Percentiles rank a stretch among this genome's conserved stretches.
These are phyloP conservation scores for Colletotrichum sp. DNA, from an alignment of 2,329 filamentous ascomycete genomes.

Conservation along the genomic window DNA sequence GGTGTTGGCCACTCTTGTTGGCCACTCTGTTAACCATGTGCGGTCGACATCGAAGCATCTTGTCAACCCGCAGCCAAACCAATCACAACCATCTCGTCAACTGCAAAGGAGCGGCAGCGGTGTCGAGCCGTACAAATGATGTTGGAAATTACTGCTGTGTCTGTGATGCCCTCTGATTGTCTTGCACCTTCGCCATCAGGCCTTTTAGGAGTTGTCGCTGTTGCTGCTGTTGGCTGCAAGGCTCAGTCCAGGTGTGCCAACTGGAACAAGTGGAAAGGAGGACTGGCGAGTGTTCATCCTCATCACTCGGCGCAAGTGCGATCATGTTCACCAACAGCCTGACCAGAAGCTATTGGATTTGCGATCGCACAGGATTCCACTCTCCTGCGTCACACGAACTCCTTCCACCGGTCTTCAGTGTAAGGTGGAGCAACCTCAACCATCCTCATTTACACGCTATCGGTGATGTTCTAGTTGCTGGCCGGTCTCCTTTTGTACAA, in stretches of 20 bases:
- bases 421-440: not conserved
- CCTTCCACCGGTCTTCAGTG: not conserved
- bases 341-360: not conserved
- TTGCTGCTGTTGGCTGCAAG: not conserved
- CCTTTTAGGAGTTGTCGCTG: not conserved
- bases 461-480: not conserved
- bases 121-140: not conserved
- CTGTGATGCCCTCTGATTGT: not conserved
- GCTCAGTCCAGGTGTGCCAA: not conserved
- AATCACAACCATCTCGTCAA: not conserved
- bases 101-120: not conserved
- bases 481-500: not conserved
- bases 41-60: not conserved
- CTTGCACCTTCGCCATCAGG: not conserved
- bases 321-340: not conserved
- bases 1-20: not conserved
- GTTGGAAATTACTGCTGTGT: not conserved
- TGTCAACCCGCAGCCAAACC: not conserved
- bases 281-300: not conserved
- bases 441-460: not conserved
- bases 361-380: not conserved
- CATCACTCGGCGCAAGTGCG: not conserved
- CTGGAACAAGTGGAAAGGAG: not conserved
- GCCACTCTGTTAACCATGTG: not conserved
- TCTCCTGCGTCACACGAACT: not conserved